These are phyloP conservation scores for Hibiscus mutabilis DNA, from an alignment of 345 rosid genomes.

Conservation along the genomic window DNA sequence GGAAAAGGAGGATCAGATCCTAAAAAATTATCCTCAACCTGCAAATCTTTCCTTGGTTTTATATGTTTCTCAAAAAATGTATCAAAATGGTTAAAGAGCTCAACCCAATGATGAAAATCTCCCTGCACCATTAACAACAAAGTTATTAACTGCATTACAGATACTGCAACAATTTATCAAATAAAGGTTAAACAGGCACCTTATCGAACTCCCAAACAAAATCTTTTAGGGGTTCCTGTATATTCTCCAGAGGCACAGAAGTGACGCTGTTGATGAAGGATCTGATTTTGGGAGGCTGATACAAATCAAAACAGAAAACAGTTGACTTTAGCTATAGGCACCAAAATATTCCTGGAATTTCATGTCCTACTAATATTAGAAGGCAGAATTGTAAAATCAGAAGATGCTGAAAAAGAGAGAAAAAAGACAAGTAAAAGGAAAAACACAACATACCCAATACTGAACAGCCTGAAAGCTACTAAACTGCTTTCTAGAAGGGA, in stretches of 20 bases:
- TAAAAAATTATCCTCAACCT: conserved; percentile 60
- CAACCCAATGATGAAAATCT: conserved; percentile 98
- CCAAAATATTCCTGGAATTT: background rate
- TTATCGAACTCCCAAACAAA: conserved; percentile 92
- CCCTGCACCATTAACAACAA: conserved; percentile 48
- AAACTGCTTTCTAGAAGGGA: background rate
- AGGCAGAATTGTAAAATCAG: background rate
- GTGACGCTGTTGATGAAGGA: conserved; percentile 69
- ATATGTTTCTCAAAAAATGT: conserved; percentile 85
- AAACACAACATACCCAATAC: background rate
- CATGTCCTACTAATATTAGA: background rate
- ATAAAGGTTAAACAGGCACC: conserved; percentile 34
- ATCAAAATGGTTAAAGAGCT: conserved; percentile 90
- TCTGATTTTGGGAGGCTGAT: conserved; percentile 87
- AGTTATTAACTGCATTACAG: conserved; percentile 10
- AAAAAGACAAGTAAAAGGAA: background rate
- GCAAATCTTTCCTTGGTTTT: conserved; percentile 80
- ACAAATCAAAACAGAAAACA: conserved; percentile 8
- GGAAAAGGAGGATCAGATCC: conserved; percentile 77
- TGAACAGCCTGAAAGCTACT: background rate
- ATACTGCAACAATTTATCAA: background rate
- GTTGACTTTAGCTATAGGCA: conserved; percentile 1
- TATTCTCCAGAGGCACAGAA: conserved; percentile 55
- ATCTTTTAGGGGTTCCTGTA: conserved; percentile 70
- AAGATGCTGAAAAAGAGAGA: background rate